phyloP scores from a whole-genome alignment of 257 asterid genomes.

The Solanum pennellii region DNA sequence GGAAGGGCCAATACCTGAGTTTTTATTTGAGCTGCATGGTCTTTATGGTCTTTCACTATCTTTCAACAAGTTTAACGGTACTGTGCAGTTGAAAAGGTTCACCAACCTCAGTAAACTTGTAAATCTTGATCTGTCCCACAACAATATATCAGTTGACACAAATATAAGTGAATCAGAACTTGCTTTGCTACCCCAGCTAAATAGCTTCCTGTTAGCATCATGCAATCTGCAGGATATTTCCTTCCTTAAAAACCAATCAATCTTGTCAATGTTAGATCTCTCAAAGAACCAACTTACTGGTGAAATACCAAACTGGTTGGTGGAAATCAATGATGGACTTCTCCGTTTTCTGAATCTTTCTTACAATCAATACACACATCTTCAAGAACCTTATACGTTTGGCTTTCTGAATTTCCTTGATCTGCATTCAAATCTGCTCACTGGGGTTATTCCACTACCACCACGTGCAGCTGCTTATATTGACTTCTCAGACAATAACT shows the following conservation, averaged over 20 bases:
- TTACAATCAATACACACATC: neutral
- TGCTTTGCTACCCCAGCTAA: conserved; percentile 7
- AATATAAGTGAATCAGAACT: neutral
- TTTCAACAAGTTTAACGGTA: conserved; percentile 2
- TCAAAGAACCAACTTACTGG: conserved; percentile 12
- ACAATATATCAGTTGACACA: conserved; percentile 2
- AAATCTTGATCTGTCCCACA: neutral
- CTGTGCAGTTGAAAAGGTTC: conserved; percentile 1
- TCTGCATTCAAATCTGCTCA: neutral
- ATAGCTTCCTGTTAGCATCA: conserved; percentile 21
- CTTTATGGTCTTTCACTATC: neutral
- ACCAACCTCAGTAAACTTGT: neutral
- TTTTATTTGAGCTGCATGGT: neutral
- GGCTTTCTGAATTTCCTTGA: neutral
- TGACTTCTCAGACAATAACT: conserved; percentile 19
- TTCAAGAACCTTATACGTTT: neutral
- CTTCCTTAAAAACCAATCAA: conserved; percentile 15
- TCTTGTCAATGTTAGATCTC: conserved; percentile 8
- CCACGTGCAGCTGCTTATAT: conserved; percentile 5
- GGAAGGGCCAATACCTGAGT: conserved; percentile 5
- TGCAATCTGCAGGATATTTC: conserved; percentile 37
- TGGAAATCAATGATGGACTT: neutral
- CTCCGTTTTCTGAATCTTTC: neutral
- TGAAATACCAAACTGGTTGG: neutral
- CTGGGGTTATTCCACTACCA: neutral